Percentiles rank a stretch among this genome's conserved stretches.
phyloP scores from a whole-genome alignment of 2,329 filamentous ascomycete genomes.

The Diaporthe velutina region DNA sequence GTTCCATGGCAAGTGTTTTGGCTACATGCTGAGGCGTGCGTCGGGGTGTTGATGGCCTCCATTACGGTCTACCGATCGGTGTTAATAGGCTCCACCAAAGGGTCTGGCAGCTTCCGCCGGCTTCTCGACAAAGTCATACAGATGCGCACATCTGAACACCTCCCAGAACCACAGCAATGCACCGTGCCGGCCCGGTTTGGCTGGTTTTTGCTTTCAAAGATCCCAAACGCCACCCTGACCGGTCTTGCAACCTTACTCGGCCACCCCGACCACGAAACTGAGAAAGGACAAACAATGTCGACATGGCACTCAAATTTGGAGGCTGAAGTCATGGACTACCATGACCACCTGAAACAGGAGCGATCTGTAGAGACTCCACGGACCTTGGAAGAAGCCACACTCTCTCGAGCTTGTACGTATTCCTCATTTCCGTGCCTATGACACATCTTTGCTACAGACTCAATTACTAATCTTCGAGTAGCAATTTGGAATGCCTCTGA shows the following conservation, averaged over 20 bases:
- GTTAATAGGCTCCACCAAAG: not conserved
- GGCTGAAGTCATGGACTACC: not conserved
- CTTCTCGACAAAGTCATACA: conserved; percentile 1
- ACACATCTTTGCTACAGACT: too few species aligned
- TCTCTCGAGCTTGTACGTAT: not conserved
- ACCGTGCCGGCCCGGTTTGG: conserved; percentile 10
- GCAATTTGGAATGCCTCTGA: not conserved
- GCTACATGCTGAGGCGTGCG: conserved; percentile 8
- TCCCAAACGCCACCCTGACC: conserved; percentile 7
- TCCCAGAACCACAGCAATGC: not conserved
- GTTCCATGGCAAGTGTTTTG: conserved; percentile 12
- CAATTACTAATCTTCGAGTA: not conserved
- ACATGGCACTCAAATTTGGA: not conserved
- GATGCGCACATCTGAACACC: not conserved
- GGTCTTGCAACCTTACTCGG: conserved; percentile 5
- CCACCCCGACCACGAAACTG: not conserved
- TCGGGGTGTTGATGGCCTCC: conserved; percentile 6
- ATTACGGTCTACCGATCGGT: conserved; percentile 12
- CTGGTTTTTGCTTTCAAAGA: conserved; percentile 6
- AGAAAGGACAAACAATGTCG: not conserved
- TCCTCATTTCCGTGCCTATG: too few species aligned
- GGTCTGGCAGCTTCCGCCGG: not conserved
- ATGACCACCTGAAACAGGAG: not conserved
- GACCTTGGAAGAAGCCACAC: not conserved
- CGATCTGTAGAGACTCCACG: not conserved